These are phyloP conservation scores for Didymella segeticola DNA, from an alignment of 2,329 filamentous ascomycete species.

Conservation along the genomic window DNA sequence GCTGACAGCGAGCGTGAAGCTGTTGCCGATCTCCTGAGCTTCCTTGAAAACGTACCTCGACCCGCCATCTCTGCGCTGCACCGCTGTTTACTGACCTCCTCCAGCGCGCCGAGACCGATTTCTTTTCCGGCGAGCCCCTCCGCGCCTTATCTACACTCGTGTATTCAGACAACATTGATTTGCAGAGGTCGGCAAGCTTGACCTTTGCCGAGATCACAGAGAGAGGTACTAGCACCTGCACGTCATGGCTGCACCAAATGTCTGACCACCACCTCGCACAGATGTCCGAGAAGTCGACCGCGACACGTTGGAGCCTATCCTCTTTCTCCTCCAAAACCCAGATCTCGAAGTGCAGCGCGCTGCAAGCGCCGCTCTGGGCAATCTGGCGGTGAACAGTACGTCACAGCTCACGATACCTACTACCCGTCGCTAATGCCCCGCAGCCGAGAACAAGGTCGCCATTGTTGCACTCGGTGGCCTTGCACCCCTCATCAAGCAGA, in stretches of 20 bases:
- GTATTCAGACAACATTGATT: conserved; percentile 97
- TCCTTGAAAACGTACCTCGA: conserved; percentile 84
- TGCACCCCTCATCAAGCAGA: conserved; percentile 91
- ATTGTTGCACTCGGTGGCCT: conserved; percentile 94
- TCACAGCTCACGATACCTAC: conserved; percentile 14
- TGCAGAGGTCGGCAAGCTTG: conserved; percentile 95
- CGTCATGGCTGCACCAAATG: conserved; percentile 1
- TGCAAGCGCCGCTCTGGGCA: conserved; percentile 93
- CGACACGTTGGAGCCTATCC: conserved; percentile 92
- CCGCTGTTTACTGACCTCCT: conserved; percentile 40
- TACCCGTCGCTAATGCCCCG: conserved; percentile 51
- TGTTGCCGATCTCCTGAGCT: conserved; percentile 92
- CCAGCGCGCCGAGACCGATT: conserved; percentile 94
- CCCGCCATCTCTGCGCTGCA: conserved; percentile 6
- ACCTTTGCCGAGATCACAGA: conserved; percentile 99
- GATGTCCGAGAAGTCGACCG: conserved; percentile 96
- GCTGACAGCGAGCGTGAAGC: conserved; percentile 97
- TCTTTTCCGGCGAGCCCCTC: conserved; percentile 95
- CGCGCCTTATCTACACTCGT: conserved; percentile 93
- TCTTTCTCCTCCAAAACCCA: conserved; percentile 91
- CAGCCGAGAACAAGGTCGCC: conserved; percentile 96
- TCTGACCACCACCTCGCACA: conserved; percentile 57
- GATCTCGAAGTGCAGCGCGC: conserved; percentile 98
- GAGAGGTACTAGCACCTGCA: conserved; percentile 69
- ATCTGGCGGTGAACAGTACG: conserved; percentile 94